Base-by-base conservation (phyloP, 2,329 filamentous ascomycete species). In the Colletotrichum truncatum region DNA sequence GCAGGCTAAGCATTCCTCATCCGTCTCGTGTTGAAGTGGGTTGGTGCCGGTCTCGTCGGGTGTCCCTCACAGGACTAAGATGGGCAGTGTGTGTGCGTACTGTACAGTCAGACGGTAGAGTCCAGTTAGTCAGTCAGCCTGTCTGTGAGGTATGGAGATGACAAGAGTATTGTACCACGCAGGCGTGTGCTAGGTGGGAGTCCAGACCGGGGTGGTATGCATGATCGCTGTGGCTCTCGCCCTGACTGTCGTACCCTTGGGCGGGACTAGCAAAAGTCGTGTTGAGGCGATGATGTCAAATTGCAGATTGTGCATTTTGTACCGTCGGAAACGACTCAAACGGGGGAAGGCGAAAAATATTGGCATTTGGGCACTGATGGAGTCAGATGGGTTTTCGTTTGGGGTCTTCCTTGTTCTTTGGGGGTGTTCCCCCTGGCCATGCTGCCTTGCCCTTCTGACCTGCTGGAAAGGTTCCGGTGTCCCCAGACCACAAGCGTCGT, bases 221-320 rank as follows among this genome's bases (percentile, higher is more conserved):
- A 25, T 43, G 55, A 61, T 49, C 30, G 62, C 39, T 61, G 62
- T 45, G 48, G 30, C 30, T 62, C 57, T 46, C 28, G 39, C 53
- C 39, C 39, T 56, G 53, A 30, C 28, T 46, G 6, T 38, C 23
- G 36, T 30, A 45, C 62, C 21, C 60, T 51, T 26, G 41, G 38
- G 28, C 36, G 57, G 49, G 16, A 49, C 51, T 16, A 32, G 21
- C 30, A 26, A 30, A 63, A 32, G 45, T 52, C 36, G 63, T n/a
- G 51, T 46, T 62, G 49, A 28, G 36, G 43, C 36, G 36, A 66
- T 63, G 63, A 66, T 66, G 63, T 56, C 63, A 63, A 62, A 46
- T 34, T 34, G 26, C 51, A 55, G 39, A 46, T 30, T 62, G 25
- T 46, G 39, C 51, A 55, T 30, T 38, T 30, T 62, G 25, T 46